phyloP scores from a whole-genome alignment of 2,329 filamentous ascomycete species.

The Rutstroemia sp. region DNA sequence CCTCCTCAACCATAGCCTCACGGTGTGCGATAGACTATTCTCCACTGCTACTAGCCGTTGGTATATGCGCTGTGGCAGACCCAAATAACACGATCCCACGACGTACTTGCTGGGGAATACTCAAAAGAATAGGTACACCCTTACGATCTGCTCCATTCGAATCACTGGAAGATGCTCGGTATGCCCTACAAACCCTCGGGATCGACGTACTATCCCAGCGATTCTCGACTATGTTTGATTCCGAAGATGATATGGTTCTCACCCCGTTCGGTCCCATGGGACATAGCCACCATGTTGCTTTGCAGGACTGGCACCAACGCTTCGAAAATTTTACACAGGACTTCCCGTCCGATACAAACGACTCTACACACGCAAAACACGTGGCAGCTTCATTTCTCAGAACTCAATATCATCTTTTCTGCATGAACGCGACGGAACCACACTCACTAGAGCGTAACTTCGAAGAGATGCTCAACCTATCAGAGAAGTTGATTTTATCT shows the following conservation, averaged over 20 bases:
- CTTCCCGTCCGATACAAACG: background rate
- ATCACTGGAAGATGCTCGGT: conserved; percentile 46
- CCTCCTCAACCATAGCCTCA: conserved; percentile 2
- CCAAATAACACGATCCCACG: conserved; percentile 19
- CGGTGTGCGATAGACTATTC: conserved; percentile 22
- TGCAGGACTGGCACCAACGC: conserved; percentile 17
- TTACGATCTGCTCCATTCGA: conserved; percentile 32
- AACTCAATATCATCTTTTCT: conserved; percentile 19
- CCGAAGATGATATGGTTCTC: conserved; percentile 30
- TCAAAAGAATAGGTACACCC: conserved; percentile 15
- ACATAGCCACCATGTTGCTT: conserved; percentile 41
- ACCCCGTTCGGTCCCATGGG: conserved; percentile 43
- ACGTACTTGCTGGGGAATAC: conserved; percentile 16
- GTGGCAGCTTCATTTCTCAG: conserved; percentile 39
- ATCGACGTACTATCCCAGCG: conserved; percentile 47
- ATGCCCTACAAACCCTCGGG: conserved; percentile 49
- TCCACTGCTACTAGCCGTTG: conserved; percentile 20
- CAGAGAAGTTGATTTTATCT: conserved; percentile 10
- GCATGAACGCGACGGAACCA: conserved; percentile 15
- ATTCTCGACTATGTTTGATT: conserved; percentile 24
- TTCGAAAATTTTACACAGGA: conserved; percentile 14
- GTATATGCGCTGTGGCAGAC: conserved; percentile 24
- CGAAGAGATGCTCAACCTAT: conserved; percentile 19
- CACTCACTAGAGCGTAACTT: conserved; percentile 14
- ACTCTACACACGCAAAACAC: background rate